Conservation (phyloP, 345 rosid genomes). For the Euphorbia peplus region DNA sequence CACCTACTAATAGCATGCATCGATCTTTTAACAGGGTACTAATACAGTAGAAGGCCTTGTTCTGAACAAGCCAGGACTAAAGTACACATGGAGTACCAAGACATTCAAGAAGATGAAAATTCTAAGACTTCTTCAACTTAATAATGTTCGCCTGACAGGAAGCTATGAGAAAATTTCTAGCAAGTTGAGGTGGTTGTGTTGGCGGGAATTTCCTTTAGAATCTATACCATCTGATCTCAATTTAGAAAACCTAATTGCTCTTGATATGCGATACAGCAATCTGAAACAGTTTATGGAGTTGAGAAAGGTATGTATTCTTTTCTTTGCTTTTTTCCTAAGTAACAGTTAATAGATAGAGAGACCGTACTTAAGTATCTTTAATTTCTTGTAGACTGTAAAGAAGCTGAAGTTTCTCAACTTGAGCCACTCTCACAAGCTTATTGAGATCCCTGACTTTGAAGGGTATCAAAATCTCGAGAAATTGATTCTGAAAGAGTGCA, state of each 20-base stretch:
- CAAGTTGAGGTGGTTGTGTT: conserved; percentile 20
- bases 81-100: not conserved
- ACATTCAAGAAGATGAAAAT: conserved; percentile 18
- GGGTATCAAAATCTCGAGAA: conserved; percentile 2
- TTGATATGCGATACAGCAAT: conserved; percentile 12
- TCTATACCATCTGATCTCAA: not conserved
- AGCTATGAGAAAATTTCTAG: not conserved
- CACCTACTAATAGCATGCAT: not conserved
- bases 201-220: conserved; percentile 7
- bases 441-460: not conserved
- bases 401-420: conserved; percentile 19
- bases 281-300: not conserved
- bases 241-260: conserved; percentile 4
- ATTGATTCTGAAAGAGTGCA: conserved; percentile 14
- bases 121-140: conserved; percentile 19
- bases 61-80: not conserved
- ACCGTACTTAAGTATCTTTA: not conserved
- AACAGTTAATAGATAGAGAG: not conserved
- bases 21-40: conserved; percentile 15
- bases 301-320: not conserved
- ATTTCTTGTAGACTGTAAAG: not conserved
- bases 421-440: conserved; percentile 5
- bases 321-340: no score
- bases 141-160: not conserved
- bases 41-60: conserved; percentile 18